Percentiles rank a stretch among this genome's conserved stretches.
phyloP scores from a whole-genome alignment of 176 grass and related monocot species.

The Poa annua region DNA sequence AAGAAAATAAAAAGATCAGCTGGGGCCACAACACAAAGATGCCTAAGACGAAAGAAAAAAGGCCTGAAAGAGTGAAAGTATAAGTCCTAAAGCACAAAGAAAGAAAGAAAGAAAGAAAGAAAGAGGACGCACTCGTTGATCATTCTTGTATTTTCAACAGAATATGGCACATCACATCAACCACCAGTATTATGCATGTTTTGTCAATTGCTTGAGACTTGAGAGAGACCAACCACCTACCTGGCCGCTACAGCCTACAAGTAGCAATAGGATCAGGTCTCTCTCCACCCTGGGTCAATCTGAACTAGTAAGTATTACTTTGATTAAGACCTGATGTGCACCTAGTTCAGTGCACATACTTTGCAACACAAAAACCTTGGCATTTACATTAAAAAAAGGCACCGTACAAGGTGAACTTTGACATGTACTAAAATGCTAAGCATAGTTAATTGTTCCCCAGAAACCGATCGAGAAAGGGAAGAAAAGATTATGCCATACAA shows the following conservation, averaged over 20 bases:
- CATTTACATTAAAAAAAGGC: constrained; percentile 13
- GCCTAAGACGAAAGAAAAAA: no score
- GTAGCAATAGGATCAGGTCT: background rate
- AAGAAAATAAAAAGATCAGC: no score
- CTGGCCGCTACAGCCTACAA: background rate
- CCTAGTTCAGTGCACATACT: constrained; percentile 1
- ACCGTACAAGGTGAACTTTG: constrained; percentile 12
- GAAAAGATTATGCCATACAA: constrained; percentile 42
- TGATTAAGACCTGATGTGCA: constrained; percentile 18
- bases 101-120: background rate
- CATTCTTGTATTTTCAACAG: background rate
- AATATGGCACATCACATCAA: constrained; percentile 15
- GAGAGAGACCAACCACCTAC: constrained; percentile 34
- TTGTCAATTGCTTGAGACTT: constrained; percentile 34
- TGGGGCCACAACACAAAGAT: no score
- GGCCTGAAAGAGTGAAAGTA: no score
- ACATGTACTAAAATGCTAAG: constrained; percentile 23
- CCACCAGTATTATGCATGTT: constrained; percentile 30
- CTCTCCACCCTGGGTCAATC: background rate
- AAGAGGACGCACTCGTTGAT: background rate
- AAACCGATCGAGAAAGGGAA: constrained; percentile 20
- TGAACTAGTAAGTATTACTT: background rate
- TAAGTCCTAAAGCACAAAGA: no score
- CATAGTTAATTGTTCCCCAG: constrained; percentile 31
- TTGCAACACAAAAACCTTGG: constrained; percentile 17